These are phyloP conservation scores for Penicillium capsulatum DNA, from an alignment of 2,329 filamentous ascomycete species.

Conservation along the genomic window DNA sequence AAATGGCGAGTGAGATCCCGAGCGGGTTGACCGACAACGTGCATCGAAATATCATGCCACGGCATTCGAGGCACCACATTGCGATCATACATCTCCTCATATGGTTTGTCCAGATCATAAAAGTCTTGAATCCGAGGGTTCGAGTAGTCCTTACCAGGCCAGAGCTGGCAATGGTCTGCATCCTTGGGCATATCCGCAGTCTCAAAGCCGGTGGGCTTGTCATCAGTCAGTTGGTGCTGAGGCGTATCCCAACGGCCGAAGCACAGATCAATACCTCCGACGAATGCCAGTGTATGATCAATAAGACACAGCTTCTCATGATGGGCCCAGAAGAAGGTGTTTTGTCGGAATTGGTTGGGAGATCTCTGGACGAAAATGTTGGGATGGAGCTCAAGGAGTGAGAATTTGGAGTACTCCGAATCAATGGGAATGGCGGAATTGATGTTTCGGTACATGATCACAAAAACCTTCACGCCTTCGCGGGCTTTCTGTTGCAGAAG, in stretches of 20 bases:
- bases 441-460: conserved; percentile 97
- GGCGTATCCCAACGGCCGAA: conserved; percentile 97
- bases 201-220: conserved; percentile 94
- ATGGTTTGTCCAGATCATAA: conserved; percentile 85
- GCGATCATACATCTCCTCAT: conserved; percentile 98
- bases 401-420: conserved; percentile 97
- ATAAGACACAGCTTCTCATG: conserved; percentile 98
- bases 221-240: conserved; percentile 83
- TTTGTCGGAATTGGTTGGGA: conserved; percentile 96
- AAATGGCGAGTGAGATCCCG: conserved; percentile 93
- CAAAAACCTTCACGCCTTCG: conserved; percentile 94
- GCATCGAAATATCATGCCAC: conserved; percentile 98
- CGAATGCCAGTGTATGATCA: conserved; percentile 91
- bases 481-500: conserved; percentile 88
- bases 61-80: conserved; percentile 88
- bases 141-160: conserved; percentile 97
- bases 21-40: conserved; percentile 92
- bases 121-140: conserved; percentile 96
- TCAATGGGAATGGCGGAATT: conserved; percentile 96
- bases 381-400: conserved; percentile 86
- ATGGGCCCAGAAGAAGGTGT: conserved; percentile 98
- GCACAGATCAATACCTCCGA: conserved; percentile 92
- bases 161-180: conserved; percentile 87
- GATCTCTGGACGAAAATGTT: conserved; percentile 96
- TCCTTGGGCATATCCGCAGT: conserved; percentile 71